Percentiles rank a stretch among this genome's conserved stretches.
These are phyloP conservation scores for Exsudoporus frostii DNA, from an alignment of 768 basidiomycete species.

Conservation along the genomic window DNA sequence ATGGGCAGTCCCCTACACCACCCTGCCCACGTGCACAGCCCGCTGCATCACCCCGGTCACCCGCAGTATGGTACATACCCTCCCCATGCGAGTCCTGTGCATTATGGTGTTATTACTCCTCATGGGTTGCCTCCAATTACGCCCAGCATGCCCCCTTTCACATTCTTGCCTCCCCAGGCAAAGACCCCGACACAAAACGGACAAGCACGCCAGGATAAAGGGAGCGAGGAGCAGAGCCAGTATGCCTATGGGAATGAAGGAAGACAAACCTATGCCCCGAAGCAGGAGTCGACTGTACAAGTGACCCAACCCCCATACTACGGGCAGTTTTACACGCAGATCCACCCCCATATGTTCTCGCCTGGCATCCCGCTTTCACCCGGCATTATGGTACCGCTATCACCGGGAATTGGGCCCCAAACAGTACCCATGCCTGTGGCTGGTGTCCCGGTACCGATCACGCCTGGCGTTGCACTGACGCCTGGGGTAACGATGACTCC, in stretches of 20 bases:
- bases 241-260: conserved; percentile 5
- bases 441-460: conserved; percentile 24
- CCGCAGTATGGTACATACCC: conserved; percentile 29
- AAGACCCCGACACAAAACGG: conserved; percentile 22
- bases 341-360: conserved; percentile 28
- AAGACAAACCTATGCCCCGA: neutral
- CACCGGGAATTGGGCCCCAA: conserved; percentile 23
- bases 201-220: neutral
- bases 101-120: conserved; percentile 54
- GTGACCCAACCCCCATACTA: conserved; percentile 11
- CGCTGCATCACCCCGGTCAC: conserved; percentile 30
- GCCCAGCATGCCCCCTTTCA: conserved; percentile 96
- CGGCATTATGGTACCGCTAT: conserved; percentile 28
- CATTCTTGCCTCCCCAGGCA: conserved; percentile 61
- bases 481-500: conserved; percentile 73
- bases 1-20: conserved; percentile 32
- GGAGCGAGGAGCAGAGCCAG: conserved; percentile 1
- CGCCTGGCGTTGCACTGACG: conserved; percentile 35
- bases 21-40: conserved; percentile 31
- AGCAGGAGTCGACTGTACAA: conserved; percentile 7
- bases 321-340: conserved; percentile 18
- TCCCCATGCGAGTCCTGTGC: conserved; percentile 18
- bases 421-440: conserved; percentile 20
- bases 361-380: conserved; percentile 32
- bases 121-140: conserved; percentile 88